Base-by-base conservation (phyloP, 106 monocot species). In the Platanthera zijinensis region DNA sequence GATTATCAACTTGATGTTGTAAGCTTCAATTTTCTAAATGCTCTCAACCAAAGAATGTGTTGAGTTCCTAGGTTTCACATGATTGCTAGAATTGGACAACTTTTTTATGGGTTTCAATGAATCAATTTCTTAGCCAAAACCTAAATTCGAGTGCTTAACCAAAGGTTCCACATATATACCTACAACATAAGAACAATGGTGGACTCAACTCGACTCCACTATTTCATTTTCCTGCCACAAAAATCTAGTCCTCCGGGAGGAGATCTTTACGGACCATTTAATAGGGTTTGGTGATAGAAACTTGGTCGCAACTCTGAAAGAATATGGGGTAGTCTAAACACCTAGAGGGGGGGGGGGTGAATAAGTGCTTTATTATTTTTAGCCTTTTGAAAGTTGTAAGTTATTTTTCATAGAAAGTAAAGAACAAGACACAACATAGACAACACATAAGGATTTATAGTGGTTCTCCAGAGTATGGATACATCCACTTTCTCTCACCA, bases 231-330 rank as follows among this genome's bases (percentile, higher is more conserved):
- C 67, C 67, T 93, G 82, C 93, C 90, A 93, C 39, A 90, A 90
- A 46, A 88, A 82, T 53, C 47, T 77, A 28, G 88, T 54, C 74
- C 93, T 85, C 70, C 77, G 78, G 14, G 93, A 93, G 7, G 85
- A 51, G 59, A 84, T 74, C 59, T 72, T 84, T 1, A 66, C 79
- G 14, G 93, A 93, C 93, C 93, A 93, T 6, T 86, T 78, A 68
- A 83, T 18, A 86, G 9, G 12, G 93, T 83, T 74, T 88, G 87
- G 39, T 86, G 76, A 56, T 79, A 83, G 86, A 93, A 90, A 70
- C 70, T 86, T 2, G 93, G 86, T 10, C 83, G 59, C 6, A 52
- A 79, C 79, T 88, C 86, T n/a, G n/a, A n/a, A n/a, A n/a, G n/a
- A n/a, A n/a, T n/a, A n/a, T n/a, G n/a, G n/a, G n/a, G n/a, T n/a